Evolutionary conservation across 345 rosid genomes (phyloP), one percentile per base, ranked within the genome.

Genomic region (Salix viminalis): DNA sequence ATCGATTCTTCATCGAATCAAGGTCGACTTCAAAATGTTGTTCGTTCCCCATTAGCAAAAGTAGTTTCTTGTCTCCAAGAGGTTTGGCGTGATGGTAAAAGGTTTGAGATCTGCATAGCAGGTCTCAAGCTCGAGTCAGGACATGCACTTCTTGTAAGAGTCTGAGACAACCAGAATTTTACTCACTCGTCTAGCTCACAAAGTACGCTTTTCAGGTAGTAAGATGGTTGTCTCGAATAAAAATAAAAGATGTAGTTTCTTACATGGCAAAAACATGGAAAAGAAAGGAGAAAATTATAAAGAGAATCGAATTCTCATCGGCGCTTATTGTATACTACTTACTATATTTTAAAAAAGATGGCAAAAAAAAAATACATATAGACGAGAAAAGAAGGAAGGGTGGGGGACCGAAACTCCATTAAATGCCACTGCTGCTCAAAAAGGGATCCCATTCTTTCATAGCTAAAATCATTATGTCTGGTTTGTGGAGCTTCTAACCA

Each of bases 361-460:
- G n/a, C 7, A 30, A 21, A 26, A 41, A 1, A 24, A 4, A 62
- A 15, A 24, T 7, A 61, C 1, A 44, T 14, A 44, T 44, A 44
- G 15, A 44, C 4, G 50, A 14, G 14, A 36, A 48, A 10, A 46
- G 30, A 50, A 39, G 39, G 39, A n/a, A 23, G 15, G 70, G 73
- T 28, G 76, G 83, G 86, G 87, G 83, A 79, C 87, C 87, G 79
- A 77, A 71, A 64, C 39, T 67, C 87, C 88, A 83, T 71, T 71
- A 69, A 52, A 74, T 44, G 65, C 30, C 42, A 66, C 6, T 79
- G 77, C 82, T 72, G 79, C 64, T 65, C 32, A n/a, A 60, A 66
- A 84, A 75, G 87, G 87, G 85, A 85, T 84, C 79, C 32, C 52
- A 34, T 67, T 76, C 83, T 78, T 78, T 73, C 84, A 36, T 7